Base-by-base conservation (phyloP, 768 basidiomycete species). In the Amanita exitialis region DNA sequence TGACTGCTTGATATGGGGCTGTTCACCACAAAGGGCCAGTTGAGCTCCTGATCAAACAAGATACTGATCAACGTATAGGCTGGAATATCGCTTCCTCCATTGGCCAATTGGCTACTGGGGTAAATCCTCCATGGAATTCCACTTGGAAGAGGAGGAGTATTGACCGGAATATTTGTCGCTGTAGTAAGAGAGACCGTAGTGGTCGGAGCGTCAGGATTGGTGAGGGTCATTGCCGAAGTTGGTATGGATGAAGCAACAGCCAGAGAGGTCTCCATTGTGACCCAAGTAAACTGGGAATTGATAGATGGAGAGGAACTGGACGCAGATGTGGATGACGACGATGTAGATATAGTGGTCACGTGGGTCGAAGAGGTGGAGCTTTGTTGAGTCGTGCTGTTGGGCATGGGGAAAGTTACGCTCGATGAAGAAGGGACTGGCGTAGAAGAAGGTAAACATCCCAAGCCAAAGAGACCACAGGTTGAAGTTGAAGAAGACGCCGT, bases 11-110 rank as follows among this genome's bases (percentile, higher is more conserved):
- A 76, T 49, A 82, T 70, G 6, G 65, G 53, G 53, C 71, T 80
- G 12, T 56, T 56, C 36, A 81, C 78, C 3, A 92, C 86, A 56
- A 82, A 89, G 0, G 57, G 16, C 91, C 91, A 94, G 51, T 74
- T 75, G 53, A 93, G 68, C 20, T 53, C 58, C 3, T 59, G 42
- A 49, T 79, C 73, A 64, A 90, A 85, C 54, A 89, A 58, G 36
- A 94, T 58, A 47, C 76, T 84, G 62, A 91, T 77, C 53, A 82
- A 53, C 9, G 73, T 70, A 52, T 69, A 76, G 0, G 64, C 72
- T 12, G 41, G 49, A 27, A 78, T 52, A 54, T 64, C 67, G 18
- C 55, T 57, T 54, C 34, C 27, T 20, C 28, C 39, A 45, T 62
- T 16, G 45, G 60, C 55, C 7, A 69, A 36, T 36, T 55, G 59